Evolutionary conservation across 2,329 filamentous ascomycete genomes (phyloP), one percentile per base, ranked within the genome.

Genomic region (Ilyonectria robusta): DNA sequence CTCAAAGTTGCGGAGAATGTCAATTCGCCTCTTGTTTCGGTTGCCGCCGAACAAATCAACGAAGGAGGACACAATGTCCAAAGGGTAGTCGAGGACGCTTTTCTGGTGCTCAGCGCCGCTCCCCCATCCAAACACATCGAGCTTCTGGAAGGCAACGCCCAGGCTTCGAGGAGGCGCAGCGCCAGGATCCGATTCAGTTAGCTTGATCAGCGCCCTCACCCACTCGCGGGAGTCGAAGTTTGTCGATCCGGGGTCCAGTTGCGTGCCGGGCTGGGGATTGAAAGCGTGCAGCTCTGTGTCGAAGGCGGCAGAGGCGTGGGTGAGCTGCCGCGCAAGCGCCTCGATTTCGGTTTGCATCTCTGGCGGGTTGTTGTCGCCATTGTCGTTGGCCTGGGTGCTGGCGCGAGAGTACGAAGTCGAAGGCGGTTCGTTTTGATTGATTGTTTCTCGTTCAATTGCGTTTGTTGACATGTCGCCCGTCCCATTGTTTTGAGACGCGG

Each of bases 1-100:
- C n/a, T 78, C 76, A 6, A 78, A 78, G 6, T 73, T 55, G 1
- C 67, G 68, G 4, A 78, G 51, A 7, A 78, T 78, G 19, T 77
- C 74, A 2, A 79, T 72, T 0, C 67, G 54, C 2, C 51, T 57
- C 51, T 67, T 70, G 17, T 70, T 67, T 0, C 44, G 4, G 4
- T 50, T 53, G 2, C 53, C 35, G 0, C 54, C 51, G 1, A 73
- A 4, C 10, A 73, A 26, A 7, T 55, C 40, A 15, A 35, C 15
- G 1, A 71, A 21, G 9, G 65, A 59, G 23, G 48, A 17, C 3
- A 71, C 50, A 4, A 46, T 47, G 62, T 70, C 74, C 2, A 76
- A 35, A 1, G 72, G 68, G 42, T 75, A 64, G 26, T 78, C 74
- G 0, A 72, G 62, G 5, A 72, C 61, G 0, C 67, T 73, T 42